Base-by-base conservation (phyloP, 306 rosid species). In the Quercus ilex region DNA sequence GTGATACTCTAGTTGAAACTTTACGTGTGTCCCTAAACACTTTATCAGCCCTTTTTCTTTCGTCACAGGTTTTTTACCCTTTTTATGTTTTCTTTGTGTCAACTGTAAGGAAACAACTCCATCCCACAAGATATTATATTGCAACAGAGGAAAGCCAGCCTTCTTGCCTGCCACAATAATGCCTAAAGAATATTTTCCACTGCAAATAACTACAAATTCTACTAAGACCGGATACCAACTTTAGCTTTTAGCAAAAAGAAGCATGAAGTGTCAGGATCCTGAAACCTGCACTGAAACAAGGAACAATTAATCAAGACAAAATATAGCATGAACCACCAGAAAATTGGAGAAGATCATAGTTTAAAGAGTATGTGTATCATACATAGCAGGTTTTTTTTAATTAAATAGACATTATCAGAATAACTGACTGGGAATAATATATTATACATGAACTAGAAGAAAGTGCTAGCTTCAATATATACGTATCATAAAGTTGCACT, bases 251-350 rank as follows among this genome's bases (percentile, higher is more conserved):
- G 35, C 20, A 6, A 14, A 78, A 76, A 80, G 74, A 74, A 67
- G 79, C 74, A 71, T 75, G 71, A 55, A 49, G 71, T 6, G 46
- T 73, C 69, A 82, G 55, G 64, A 75, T 55, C 28, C 72, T 35
- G 65, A 19, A 68, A 84, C 77, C 90, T 83, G 86, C 85, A 82
- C 57, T 28, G 15, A 82, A 58, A 82, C 71, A 55, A 41, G 64
- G 51, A 85, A 63, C 71, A 19, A 58, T 49, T 69, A 73, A 43
- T 65, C 79, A 26, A 71, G 19, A 67, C 12, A 49, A 6, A 55
- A 53, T 11, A 38, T 13, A 28, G 62, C 43, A 23, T n/a, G 9
- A 62, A 10, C 63, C 71, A 23, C 20, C 53, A 49, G 52, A 17
- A 71, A 63, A 73, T 43, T 41, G 69, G 10, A 38, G 21, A 26